Conservation (phyloP, 2,329 filamentous ascomycete genomes). For the Trichoderma cornu-damae region DNA sequence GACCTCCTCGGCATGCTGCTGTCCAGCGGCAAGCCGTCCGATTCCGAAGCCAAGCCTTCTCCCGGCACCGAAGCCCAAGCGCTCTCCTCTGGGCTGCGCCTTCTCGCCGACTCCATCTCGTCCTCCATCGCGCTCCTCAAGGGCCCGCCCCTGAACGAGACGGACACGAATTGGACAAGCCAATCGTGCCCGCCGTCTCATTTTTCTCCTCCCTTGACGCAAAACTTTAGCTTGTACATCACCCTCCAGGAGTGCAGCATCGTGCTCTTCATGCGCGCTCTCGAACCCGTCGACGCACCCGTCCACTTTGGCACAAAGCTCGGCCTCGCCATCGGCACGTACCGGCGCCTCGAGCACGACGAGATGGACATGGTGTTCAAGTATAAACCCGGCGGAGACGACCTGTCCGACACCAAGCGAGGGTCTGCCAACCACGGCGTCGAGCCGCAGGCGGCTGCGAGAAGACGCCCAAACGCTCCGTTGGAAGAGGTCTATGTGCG, state of each 20-base stretch:
- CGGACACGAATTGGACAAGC: conserved; percentile 42
- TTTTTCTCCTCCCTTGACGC: conserved; percentile 44
- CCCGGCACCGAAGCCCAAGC: conserved; percentile 52
- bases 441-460: conserved; percentile 22
- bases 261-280: conserved; percentile 62
- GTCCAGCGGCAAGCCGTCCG: conserved; percentile 26
- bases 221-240: conserved; percentile 69
- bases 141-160: conserved; percentile 43
- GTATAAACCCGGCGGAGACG: conserved; percentile 43
- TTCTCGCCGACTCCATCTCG: conserved; percentile 50
- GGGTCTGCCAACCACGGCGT: conserved; percentile 26
- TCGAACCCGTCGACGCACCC: conserved; percentile 62
- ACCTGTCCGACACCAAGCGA: conserved; percentile 25
- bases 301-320: conserved; percentile 60
- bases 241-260: conserved; percentile 65
- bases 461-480: conserved; percentile 12
- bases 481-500: conserved; percentile 68
- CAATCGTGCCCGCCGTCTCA: conserved; percentile 41
- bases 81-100: conserved; percentile 51
- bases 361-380: conserved; percentile 74
- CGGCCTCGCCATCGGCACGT: conserved; percentile 62
- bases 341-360: conserved; percentile 64
- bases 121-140: conserved; percentile 51
- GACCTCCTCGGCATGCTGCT: conserved; percentile 76
- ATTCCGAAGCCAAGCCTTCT: conserved; percentile 42